A percentile compares a stretch with the other conserved stretches of the same genome.
Conservation (phyloP, 169 alveolate species). For the Perkinsus marinus region DNA sequence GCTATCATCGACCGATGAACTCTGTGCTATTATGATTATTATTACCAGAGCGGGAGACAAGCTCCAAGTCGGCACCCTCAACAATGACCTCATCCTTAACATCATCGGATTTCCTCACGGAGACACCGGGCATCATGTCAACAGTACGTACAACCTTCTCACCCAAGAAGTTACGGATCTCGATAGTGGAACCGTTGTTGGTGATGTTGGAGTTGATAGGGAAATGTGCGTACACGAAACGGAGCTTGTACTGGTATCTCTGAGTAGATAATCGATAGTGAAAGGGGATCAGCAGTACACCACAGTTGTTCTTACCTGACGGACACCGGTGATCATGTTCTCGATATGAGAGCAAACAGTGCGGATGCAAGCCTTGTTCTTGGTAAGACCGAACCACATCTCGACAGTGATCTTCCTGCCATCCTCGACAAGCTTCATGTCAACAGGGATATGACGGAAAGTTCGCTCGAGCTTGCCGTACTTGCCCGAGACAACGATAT, state of each 20-base stretch:
- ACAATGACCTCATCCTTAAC: conserved; percentile 92
- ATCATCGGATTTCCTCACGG: conserved; percentile 72
- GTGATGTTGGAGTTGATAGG: conserved; percentile 92
- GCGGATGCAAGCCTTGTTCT: conserved; percentile 82
- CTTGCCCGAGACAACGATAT: conserved; percentile 92
- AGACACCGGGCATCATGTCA: conserved; percentile 73
- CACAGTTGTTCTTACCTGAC: no score
- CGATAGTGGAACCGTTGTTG: conserved; percentile 83
- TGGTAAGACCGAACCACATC: conserved; percentile 86
- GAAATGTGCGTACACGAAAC: conserved; percentile 97
- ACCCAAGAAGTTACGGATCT: conserved; percentile 96
- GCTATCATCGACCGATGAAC: not conserved
- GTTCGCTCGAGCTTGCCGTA: conserved; percentile 83
- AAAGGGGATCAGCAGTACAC: no score
- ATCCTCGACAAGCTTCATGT: conserved; percentile 71
- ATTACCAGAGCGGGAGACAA: conserved; percentile 83
- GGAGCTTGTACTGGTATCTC: conserved; percentile 94
- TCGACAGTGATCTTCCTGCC: conserved; percentile 68
- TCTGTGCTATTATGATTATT: not conserved
- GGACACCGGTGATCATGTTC: conserved; percentile 95
- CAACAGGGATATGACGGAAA: conserved; percentile 91
- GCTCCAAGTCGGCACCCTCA: conserved; percentile 90
- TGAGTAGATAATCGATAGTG: no score
- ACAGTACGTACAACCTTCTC: conserved; percentile 86
- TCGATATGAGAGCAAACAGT: conserved; percentile 86